A percentile compares a stretch with the other conserved stretches of the same genome.
Evolutionary conservation across 2,329 filamentous ascomycete species (phyloP).

Genomic region (Cryphonectria carpinicola): DNA sequence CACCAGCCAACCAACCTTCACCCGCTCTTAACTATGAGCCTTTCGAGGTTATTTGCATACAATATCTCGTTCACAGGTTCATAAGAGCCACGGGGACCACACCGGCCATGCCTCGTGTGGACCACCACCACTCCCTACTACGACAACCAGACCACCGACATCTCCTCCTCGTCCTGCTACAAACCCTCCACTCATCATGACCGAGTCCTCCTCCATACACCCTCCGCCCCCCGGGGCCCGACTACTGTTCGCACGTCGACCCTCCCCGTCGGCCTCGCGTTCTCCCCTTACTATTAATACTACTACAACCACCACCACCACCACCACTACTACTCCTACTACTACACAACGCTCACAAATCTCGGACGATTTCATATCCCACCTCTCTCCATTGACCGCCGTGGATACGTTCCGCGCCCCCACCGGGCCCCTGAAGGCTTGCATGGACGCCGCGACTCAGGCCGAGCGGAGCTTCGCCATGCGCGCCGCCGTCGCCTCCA

Average conservation of each 20-base stretch:
- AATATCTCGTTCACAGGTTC: slow-evolving; percentile 28
- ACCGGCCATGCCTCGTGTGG: slow-evolving; percentile 29
- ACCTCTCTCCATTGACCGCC: slow-evolving; percentile 63
- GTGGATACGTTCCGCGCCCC: slow-evolving; percentile 62
- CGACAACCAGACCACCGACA: slow-evolving; percentile 22
- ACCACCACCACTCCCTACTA: slow-evolving; percentile 18
- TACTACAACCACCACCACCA: slow-evolving; percentile 37
- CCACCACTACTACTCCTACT: slow-evolving; percentile 26
- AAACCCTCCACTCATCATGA: slow-evolving; percentile 36
- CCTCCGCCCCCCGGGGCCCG: slow-evolving; percentile 41
- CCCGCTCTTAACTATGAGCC: slow-evolving; percentile 26
- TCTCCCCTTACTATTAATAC: slow-evolving; percentile 42
- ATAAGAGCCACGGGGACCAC: slow-evolving; percentile 27
- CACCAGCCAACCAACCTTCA: neutral
- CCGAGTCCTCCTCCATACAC: slow-evolving; percentile 40
- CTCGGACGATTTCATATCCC: slow-evolving; percentile 63
- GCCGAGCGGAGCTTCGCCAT: slow-evolving; percentile 73
- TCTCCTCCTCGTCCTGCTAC: slow-evolving; percentile 3
- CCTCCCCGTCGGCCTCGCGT: slow-evolving; percentile 44
- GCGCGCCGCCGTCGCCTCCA: slow-evolving; percentile 70
- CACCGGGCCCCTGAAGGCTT: slow-evolving; percentile 56
- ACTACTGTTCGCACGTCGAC: slow-evolving; percentile 44
- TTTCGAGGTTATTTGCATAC: slow-evolving; percentile 24
- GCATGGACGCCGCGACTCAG: slow-evolving; percentile 65
- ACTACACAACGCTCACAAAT: slow-evolving; percentile 46